Percentiles rank a stretch among this genome's conserved stretches.
Conservation (phyloP, 1,284 basidiomycete species). For the Porodaedalea pini region DNA sequence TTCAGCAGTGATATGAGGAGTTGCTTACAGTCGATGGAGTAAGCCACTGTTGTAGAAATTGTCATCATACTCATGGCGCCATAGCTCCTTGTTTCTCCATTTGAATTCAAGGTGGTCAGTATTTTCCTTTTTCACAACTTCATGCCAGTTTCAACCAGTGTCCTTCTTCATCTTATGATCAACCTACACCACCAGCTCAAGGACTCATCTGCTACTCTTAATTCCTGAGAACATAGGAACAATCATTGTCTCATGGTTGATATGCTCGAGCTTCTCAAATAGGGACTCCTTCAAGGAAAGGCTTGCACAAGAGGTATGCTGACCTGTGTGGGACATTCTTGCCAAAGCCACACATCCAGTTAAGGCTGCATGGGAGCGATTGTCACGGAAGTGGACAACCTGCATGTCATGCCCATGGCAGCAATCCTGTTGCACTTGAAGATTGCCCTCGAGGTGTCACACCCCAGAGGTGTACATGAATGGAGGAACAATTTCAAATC, state of each 20-base stretch:
- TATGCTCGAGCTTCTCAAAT: slow-evolving; percentile 26
- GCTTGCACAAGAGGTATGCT: slow-evolving; percentile 27
- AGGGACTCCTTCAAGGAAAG: slow-evolving; percentile 33
- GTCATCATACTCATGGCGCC: slow-evolving; percentile 21
- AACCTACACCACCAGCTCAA: slow-evolving; percentile 30
- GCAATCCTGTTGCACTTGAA: slow-evolving; percentile 25
- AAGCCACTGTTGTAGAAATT: slow-evolving; percentile 13
- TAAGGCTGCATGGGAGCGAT: slow-evolving; percentile 26
- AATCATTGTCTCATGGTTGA: slow-evolving; percentile 34
- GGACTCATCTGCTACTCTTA: slow-evolving; percentile 27
- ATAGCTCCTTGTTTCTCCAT: slow-evolving; percentile 21
- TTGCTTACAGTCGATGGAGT: slow-evolving; percentile 11
- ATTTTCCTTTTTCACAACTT: slow-evolving; percentile 14
- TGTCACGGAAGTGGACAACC: slow-evolving; percentile 25
- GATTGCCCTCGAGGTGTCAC: slow-evolving; percentile 6
- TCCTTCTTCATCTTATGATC: slow-evolving; percentile 28
- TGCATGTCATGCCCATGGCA: slow-evolving; percentile 30
- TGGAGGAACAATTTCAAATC: slow-evolving; percentile 29
- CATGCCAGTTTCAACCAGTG: slow-evolving; percentile 27
- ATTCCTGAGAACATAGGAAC: slow-evolving; percentile 30
- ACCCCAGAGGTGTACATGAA: slow-evolving; percentile 7
- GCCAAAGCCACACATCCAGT: slow-evolving; percentile 27
- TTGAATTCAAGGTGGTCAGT: slow-evolving; percentile 19
- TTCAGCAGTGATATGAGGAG: background rate
- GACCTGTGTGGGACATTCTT: slow-evolving; percentile 29